phyloP scores from a whole-genome alignment of 2,329 filamentous ascomycete species.

The Seiridium unicorne region DNA sequence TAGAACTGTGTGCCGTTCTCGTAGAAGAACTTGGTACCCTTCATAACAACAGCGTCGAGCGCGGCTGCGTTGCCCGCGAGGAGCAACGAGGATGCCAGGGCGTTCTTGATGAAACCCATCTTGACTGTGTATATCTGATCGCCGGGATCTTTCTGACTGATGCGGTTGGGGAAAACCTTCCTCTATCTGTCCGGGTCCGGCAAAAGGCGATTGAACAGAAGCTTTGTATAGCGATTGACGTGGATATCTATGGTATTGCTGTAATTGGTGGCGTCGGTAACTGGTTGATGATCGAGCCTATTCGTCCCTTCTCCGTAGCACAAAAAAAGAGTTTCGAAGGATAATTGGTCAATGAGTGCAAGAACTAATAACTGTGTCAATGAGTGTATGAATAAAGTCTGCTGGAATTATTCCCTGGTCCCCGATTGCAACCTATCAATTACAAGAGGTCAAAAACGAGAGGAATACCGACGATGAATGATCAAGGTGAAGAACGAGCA shows the following conservation, averaged over 20 bases:
- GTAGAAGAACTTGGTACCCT: conserved; percentile 62
- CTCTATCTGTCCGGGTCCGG: background rate
- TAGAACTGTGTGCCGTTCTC: conserved; percentile 53
- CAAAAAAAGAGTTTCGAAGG: background rate
- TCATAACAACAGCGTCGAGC: conserved; percentile 30
- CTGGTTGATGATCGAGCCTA: background rate
- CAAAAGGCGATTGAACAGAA: background rate
- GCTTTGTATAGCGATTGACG: background rate
- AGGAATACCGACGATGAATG: conserved; percentile 4
- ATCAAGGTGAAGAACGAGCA: conserved; percentile 3
- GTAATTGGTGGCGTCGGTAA: background rate
- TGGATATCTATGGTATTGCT: background rate
- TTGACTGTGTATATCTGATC: conserved; percentile 7
- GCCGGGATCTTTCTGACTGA: background rate
- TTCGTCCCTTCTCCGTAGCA: background rate
- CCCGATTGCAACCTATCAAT: background rate
- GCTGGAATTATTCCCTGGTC: background rate
- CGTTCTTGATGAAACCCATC: conserved; percentile 28
- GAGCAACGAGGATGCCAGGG: conserved; percentile 23
- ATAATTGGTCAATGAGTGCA: background rate
- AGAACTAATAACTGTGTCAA: conserved; percentile 5
- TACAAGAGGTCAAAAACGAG: conserved; percentile 3
- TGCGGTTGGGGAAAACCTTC: background rate
- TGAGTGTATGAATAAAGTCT: conserved; percentile 1
- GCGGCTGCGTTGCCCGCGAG: conserved; percentile 22